Evolutionary conservation across 2,329 filamentous ascomycete genomes (phyloP), one percentile per base, ranked within the genome.

Genomic region (Aspergillus caelatus): DNA sequence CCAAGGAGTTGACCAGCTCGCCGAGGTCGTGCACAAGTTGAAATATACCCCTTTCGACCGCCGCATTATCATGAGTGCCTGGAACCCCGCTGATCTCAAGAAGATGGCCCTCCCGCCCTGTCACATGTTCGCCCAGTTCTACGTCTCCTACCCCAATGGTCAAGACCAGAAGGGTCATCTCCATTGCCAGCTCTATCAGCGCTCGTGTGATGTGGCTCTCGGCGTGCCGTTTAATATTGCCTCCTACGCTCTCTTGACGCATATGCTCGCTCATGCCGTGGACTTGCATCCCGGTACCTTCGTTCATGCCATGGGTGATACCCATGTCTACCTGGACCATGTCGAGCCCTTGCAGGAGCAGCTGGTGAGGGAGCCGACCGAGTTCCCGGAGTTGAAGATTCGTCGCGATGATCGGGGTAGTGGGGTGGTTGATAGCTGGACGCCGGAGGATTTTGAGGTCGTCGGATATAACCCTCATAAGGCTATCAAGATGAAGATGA

Each of bases 201-300:
- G 95, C 5, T 93, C 89, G 7, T 97, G 94, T 80, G 95, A 99
- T 77, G 97, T 98, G 92, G 95, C 95, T 0, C 88, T 99, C 0
- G 95, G 94, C 9, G 93, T 98, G 26, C 95, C 95, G 1, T 99
- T 99, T 83, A 99, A 99, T 77, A 98, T 99, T 72, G 95, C 94
- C 1, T 92, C 88, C 67, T 99, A 99, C 80, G 93, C 95, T 39
- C 83, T 99, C 62, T 83, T 99, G 46, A 97, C 94, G 48, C 94
- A 98, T 78, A 98, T 99, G 91, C 82, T 99, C 54, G 94, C 95
- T 0, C 90, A 94, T 75, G 93, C 91, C 12, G 93, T 91, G 74
- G 90, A 94, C 69, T 79, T 99, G 60, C 86, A 92, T 0, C 93
- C 95, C 0, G 95, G 94, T 0, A 94, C 88, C 58, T 85, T 99